Base-by-base conservation (phyloP, 208 protist genomes). In the Trypanosoma cruzi region DNA sequence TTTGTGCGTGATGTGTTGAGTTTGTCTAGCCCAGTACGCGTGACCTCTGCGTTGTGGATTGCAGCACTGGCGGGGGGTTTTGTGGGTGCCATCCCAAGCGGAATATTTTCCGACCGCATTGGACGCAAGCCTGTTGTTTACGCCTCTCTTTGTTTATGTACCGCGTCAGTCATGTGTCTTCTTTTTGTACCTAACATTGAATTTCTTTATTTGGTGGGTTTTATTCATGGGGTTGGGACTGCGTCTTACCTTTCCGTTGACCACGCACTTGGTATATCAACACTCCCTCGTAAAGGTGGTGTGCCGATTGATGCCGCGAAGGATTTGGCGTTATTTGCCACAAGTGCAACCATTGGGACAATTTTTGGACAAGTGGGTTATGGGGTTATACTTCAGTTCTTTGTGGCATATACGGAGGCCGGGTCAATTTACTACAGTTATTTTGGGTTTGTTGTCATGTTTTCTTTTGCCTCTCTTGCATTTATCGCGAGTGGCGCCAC, bases 111-210 rank as follows among this genome's bases (percentile, higher is more conserved):
- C 22, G 77, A 82, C 46, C 57, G 54, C 20, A 56, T 79, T 36
- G 77, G 71, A 18, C 69, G 75, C 24, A 82, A 82, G 48, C 66
- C 65, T 22, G 57, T 82, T 20, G 64, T 82, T 34, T 82, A 79
- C 49, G 32, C 29, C 2, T 20, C 56, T 22, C 60, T 79, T 18
- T 28, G 36, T 36, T 44, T 74, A n/a, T 75, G 72, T 61, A 29
- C 57, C 26, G 8, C 22, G 8, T 71, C 65, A 36, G 52, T 79
- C 32, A 6, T 79, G 11, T 11, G 68, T 13, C 65, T 82, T 24
- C 29, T 82, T 1, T 14, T 75, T n/a, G 55, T 67, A 13, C 42
- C 50, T 22, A 34, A 64, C 8, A 34, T 70, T n/a, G 24, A 16
- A 49, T 44, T 59, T 22, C 54, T 82, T 4, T 76, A 68, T 14